Base-by-base conservation (phyloP, 1,284 basidiomycete genomes). In the Rhodotorula sp. region DNA sequence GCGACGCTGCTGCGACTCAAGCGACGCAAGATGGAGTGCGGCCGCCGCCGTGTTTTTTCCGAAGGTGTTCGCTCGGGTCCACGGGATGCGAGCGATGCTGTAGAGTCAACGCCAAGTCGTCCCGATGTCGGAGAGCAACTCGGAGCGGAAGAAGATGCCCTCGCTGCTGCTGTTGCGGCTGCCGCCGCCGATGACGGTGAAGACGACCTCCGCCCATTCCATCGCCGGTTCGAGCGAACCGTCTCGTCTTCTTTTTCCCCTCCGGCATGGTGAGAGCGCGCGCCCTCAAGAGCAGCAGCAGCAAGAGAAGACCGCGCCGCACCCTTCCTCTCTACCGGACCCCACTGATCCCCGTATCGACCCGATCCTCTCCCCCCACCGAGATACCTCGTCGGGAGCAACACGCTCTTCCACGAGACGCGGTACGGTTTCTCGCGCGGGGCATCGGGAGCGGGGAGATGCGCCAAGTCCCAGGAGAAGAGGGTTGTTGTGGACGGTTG, bases 301-400 rank as follows among this genome's bases (percentile, higher is more conserved):
- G 34, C 6, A 4, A 38, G 34, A 38, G 4, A 38, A 38, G 34
- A 38, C 34, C 34, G 34, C 34, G 34, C 34, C n/a, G n/a, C 3
- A 34, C 34, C 26, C 48, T 60, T 49, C 7, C 72, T 45, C 48
- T 70, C 68, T 4, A 70, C 60, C 34, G 73, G 59, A 0, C 70
- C 73, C 23, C 52, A 62, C 8, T n/a, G 23, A 26, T 68, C 73
- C 1, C 73, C 73, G n/a, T 57, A 74, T 62, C 57, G 47, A 8
- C 68, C 70, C 21, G 47, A 60, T 2, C 68, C 70, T 18, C 49
- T 63, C 6, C 68, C 70, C 0, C 64, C 70, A 2, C 66, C 68
- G 6, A 74, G 63, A 12, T 38, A 54, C 7, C 28, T 16, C 19
- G 59, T 70, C 3, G 70, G 73, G 21, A 58, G 50, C 23, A 74